Evolutionary conservation across 108 stramenopile species (phyloP), one percentile per base, ranked within the genome.

Genomic region (Conticribra weissflogii): DNA sequence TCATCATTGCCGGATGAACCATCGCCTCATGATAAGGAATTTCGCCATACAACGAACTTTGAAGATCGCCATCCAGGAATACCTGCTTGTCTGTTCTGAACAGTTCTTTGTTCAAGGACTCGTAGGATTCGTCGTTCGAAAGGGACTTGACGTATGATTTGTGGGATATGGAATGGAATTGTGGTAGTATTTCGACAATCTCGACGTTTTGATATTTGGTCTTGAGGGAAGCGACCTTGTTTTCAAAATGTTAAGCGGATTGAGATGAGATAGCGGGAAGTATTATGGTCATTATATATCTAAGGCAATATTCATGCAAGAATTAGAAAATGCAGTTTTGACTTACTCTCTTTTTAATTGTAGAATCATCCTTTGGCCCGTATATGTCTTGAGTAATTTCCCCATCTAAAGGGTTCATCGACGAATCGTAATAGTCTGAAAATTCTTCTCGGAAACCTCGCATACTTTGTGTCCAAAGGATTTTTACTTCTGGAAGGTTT

Each of bases 1-100:
- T 68, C 55, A 98, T 68, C 89, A 98, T 89, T 1, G 85, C 94
- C 7, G 98, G 97, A 77, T 98, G 98, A 3, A 98, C 96, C 33
- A 97, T 68, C 2, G 81, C 68, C 76, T 98, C 98, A 70, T 98
- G 98, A 68, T 97, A 96, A 27, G 91, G 81, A 30, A 78, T 78
- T 60, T 97, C 95, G 17, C 81, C 85, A 23, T 63, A 72, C 16
- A 70, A 28, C 16, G 79, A 74, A n/a, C 86, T 87, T 66, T 92
- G 91, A 17, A 87, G 48, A 14, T 90, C 84, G 24, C 87, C 86
- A 59, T 92, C 36, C 9, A 94, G 49, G 61, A 75, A 92, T 15
- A 88, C 53, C 16, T 66, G 78, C 14, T 82, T 59, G 59, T 87
- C 85, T 12, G 85, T 83, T 15, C 54, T 54, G 32, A 28, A 71